phyloP scores from a whole-genome alignment of 129 eudicot species.

The Scalesia atractyloides region DNA sequence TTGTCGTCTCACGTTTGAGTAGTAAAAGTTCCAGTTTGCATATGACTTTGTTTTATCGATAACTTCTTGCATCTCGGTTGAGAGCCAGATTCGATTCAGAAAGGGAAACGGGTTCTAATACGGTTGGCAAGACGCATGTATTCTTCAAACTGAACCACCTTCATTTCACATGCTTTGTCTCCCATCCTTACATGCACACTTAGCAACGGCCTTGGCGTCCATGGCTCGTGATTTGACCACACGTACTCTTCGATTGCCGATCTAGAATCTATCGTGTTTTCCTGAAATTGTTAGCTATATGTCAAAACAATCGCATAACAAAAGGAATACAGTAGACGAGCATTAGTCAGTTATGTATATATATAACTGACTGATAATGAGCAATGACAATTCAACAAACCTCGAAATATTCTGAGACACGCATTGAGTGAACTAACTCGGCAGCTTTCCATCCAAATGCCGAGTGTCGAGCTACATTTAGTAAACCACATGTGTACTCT shows the following conservation, averaged over 20 bases:
- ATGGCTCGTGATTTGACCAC: constrained; percentile 94
- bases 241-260: constrained; percentile 74
- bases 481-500: constrained; percentile 85
- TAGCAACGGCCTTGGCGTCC: constrained; percentile 84
- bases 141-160: constrained; percentile 76
- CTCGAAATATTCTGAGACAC: constrained; percentile 26
- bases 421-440: constrained; percentile 55
- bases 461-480: constrained; percentile 79
- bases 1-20: constrained; percentile 77
- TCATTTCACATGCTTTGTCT: constrained; percentile 98
- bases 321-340: too few relatives aligned
- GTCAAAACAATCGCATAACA: neutral
- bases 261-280: constrained; percentile 26
- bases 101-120: constrained; percentile 71
- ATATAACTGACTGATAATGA: too few relatives aligned
- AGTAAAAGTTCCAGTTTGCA: constrained; percentile 73
- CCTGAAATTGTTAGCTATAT: constrained; percentile 31
- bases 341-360: too few relatives aligned
- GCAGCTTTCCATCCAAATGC: constrained; percentile 95
- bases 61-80: constrained; percentile 98
- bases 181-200: constrained; percentile 99
- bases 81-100: constrained; percentile 78
- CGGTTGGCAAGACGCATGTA: constrained; percentile 84
- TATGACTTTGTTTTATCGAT: constrained; percentile 56
- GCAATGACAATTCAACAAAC: constrained; percentile 28